Percentiles rank a stretch among this genome's conserved stretches.
phyloP scores from a whole-genome alignment of 78 protist genomes.

The Goniomonas avonlea region DNA sequence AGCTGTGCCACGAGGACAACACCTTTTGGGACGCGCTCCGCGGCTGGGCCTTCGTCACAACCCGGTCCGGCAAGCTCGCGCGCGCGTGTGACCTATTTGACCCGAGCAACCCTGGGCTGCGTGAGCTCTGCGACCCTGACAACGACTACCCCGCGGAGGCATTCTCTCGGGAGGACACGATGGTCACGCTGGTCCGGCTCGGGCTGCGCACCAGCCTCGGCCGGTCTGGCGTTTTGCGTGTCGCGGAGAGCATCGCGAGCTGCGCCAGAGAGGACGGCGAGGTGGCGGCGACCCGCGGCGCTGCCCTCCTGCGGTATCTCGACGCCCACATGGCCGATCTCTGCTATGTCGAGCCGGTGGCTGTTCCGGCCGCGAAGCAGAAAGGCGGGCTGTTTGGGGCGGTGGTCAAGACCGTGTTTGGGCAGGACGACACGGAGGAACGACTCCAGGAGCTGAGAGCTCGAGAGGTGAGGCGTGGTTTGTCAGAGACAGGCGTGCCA shows the following conservation, averaged over 20 bases:
- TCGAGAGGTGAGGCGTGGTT: too few relatives aligned
- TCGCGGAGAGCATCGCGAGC: neutral
- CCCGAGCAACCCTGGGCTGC: slow-evolving; percentile 5
- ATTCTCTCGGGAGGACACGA: neutral
- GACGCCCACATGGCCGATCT: too few relatives aligned
- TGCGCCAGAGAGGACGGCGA: too few relatives aligned
- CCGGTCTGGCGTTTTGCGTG: neutral
- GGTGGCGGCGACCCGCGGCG: neutral
- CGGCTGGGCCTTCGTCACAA: neutral
- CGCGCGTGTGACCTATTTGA: neutral
- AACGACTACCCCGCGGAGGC: slow-evolving; percentile 8
- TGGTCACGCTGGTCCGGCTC: neutral
- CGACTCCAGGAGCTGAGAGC: too few relatives aligned
- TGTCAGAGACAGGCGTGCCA: too few relatives aligned
- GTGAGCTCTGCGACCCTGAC: too few relatives aligned
- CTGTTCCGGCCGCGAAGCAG: too few relatives aligned
- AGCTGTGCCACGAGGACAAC: slow-evolving; percentile 13
- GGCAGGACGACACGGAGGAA: too few relatives aligned
- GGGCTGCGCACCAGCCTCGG: slow-evolving; percentile 16
- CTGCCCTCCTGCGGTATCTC: neutral
- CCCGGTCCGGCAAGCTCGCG: slow-evolving; percentile 9
- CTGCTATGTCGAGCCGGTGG: too few relatives aligned
- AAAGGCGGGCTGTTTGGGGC: too few relatives aligned
- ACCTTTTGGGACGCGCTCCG: neutral
- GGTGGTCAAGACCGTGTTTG: too few relatives aligned